Evolutionary conservation across 2,329 filamentous ascomycete genomes (phyloP).

Genomic region (Penicillium sp.): DNA sequence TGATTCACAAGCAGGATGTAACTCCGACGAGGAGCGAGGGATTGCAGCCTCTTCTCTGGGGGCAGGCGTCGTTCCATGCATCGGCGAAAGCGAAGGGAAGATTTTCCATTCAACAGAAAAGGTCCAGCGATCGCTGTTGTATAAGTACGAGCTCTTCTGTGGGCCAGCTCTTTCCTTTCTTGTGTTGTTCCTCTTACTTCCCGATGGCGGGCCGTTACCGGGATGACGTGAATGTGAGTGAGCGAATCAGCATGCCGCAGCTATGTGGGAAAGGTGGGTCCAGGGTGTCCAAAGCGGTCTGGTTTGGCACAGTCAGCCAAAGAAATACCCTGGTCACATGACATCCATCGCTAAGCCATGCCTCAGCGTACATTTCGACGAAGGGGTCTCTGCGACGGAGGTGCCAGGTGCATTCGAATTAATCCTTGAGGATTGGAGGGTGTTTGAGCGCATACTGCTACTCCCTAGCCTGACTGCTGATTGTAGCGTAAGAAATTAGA

Average conservation of each 20-base stretch:
- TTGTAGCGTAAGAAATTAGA: too few relatives aligned
- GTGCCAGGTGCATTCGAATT: too few relatives aligned
- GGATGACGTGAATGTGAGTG: background rate
- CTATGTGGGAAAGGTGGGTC: background rate
- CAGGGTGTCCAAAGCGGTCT: background rate
- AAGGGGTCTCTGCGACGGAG: too few relatives aligned
- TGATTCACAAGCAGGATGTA: background rate
- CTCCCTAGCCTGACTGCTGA: too few relatives aligned
- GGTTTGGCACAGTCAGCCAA: background rate
- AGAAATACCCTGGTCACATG: background rate
- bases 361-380: background rate
- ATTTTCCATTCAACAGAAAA: background rate
- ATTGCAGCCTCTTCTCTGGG: background rate
- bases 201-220: slow-evolving; percentile 15
- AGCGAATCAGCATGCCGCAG: background rate
- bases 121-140: background rate
- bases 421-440: too few relatives aligned
- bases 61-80: background rate
- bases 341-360: background rate
- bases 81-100: too few relatives aligned
- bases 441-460: too few relatives aligned
- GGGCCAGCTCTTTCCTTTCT: background rate
- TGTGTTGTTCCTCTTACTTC: background rate
- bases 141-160: background rate
- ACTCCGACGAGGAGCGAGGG: background rate